Evolutionary conservation across 495 filamentous ascomycete species (phyloP), one percentile per base, ranked within the genome.

Genomic region (Aspergillus nanangensis): DNA sequence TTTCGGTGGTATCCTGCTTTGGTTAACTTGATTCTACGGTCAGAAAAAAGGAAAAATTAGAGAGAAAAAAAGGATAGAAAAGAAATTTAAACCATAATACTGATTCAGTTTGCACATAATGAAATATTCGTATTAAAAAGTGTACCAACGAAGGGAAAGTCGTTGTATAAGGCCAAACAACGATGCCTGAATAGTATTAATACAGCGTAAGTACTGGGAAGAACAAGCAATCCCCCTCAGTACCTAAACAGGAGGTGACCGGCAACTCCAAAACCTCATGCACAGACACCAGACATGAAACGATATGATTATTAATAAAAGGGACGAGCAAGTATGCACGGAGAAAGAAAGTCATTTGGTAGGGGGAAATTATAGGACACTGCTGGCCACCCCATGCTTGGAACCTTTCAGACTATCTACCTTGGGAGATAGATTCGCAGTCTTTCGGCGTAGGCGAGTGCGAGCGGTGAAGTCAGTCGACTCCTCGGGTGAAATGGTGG

Each of bases 391-490:
- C 4, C 60, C 61, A 29, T 71, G 68, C 32, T 62, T 70, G 7
- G 60, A 56, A n/a, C 65, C 60, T 43, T 70, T 71, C 13, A 71
- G 56, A 32, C 62, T 63, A 25, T 71, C 68, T n/a, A 68, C 61
- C 23, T 27, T 48, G 5, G 53, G 51, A 5, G 53, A 56, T 7
- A 57, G 42, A 8, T 46, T 59, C 5, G 48, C 47, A 8, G 68
- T 69, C 56, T 68, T 69, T 39, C 63, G 58, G 41, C 66, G 68
- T 36, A 67, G 44, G 3, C 65, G 63, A n/a, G 65, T 61, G 21
- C 67, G 60, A 4, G 64, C 48, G 8, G n/a, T 52, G 9, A 46
- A 38, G 9, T 58, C 58, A 0, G 60, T 50, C 5, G 59, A 57
- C 4, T 62, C 59, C 18, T 66, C 64, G 1, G 58, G 34, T 2